These are phyloP conservation scores for Barnettozyma siamensis DNA, from an alignment of 805 yeast species.

Conservation along the genomic window DNA sequence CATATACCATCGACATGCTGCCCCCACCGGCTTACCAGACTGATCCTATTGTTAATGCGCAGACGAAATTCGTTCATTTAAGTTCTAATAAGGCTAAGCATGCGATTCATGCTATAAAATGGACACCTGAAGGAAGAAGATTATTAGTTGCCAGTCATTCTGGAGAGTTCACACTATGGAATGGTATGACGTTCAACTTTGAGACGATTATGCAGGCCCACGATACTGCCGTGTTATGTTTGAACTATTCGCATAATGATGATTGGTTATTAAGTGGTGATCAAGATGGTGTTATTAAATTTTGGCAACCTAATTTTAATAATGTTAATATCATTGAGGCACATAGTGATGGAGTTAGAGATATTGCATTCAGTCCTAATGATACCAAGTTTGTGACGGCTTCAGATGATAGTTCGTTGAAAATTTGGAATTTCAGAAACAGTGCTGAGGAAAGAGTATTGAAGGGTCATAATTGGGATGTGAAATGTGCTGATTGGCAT, in stretches of 20 bases:
- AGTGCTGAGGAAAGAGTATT: conserved; percentile 76
- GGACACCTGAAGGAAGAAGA: conserved; percentile 97
- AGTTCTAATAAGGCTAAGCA: conserved; percentile 89
- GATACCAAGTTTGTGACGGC: conserved; percentile 91
- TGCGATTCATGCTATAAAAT: conserved; percentile 80
- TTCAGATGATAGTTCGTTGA: conserved; percentile 85
- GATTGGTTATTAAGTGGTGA: conserved; percentile 96
- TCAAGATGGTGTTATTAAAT: conserved; percentile 84
- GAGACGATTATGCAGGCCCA: conserved; percentile 99
- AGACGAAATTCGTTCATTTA: conserved; percentile 82
- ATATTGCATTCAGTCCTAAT: conserved; percentile 82
- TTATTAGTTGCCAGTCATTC: conserved; percentile 83
- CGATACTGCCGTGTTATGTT: conserved; percentile 77
- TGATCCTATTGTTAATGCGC: conserved; percentile 54
- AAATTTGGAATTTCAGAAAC: conserved; percentile 91
- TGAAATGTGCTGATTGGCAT: conserved; percentile 97
- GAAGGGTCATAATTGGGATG: conserved; percentile 98
- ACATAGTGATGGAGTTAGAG: conserved; percentile 80
- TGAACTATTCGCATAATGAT: conserved; percentile 80
- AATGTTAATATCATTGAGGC: conserved; percentile 80
- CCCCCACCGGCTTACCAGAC: conserved; percentile 58
- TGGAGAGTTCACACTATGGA: conserved; percentile 97
- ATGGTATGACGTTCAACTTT: conserved; percentile 89
- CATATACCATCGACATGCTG: conserved; percentile 55
- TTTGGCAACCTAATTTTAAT: conserved; percentile 97